These are phyloP conservation scores for Claviceps capensis DNA, from an alignment of 2,329 filamentous ascomycete genomes.

Conservation along the genomic window DNA sequence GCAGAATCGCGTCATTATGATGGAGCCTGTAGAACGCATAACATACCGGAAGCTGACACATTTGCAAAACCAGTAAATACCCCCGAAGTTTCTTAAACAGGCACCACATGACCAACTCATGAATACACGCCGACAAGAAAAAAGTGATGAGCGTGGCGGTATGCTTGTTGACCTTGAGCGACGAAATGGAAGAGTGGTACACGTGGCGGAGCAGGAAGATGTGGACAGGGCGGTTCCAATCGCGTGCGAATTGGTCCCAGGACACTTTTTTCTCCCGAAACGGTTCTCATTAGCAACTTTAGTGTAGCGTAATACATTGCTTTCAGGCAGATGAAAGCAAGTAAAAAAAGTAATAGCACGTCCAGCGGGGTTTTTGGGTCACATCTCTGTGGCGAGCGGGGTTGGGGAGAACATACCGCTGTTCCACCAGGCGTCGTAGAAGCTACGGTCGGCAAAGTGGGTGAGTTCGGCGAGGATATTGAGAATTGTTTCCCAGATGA, in stretches of 20 bases:
- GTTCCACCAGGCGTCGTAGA: conserved; percentile 55
- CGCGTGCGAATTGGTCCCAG: conserved; percentile 66
- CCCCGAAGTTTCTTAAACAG: conserved; percentile 66
- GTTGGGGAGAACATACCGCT: conserved; percentile 23
- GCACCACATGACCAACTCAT: conserved; percentile 70
- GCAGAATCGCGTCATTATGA: too few species aligned
- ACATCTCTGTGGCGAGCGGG: neutral
- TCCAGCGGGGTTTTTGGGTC: neutral
- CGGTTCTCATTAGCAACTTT: too few species aligned
- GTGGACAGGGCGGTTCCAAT: conserved; percentile 69
- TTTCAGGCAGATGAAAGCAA: too few species aligned
- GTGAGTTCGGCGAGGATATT: conserved; percentile 69
- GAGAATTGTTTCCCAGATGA: conserved; percentile 65
- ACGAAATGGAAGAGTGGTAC: conserved; percentile 64
- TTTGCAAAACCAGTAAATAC: conserved; percentile 59
- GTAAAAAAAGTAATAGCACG: too few species aligned
- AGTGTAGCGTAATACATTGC: too few species aligned
- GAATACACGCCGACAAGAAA: conserved; percentile 54
- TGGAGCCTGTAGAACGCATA: too few species aligned
- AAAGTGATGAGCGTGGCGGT: conserved; percentile 66
- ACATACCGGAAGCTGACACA: conserved; percentile 54
- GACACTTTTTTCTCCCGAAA: conserved; percentile 24
- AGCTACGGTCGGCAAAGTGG: conserved; percentile 62
- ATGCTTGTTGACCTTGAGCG: conserved; percentile 54
- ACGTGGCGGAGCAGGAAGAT: conserved; percentile 67